Evolutionary conservation across 202 grass and related monocot genomes (phyloP), one percentile per base, ranked within the genome.

Genomic region (Schoenoplectus tabernaemontani): DNA sequence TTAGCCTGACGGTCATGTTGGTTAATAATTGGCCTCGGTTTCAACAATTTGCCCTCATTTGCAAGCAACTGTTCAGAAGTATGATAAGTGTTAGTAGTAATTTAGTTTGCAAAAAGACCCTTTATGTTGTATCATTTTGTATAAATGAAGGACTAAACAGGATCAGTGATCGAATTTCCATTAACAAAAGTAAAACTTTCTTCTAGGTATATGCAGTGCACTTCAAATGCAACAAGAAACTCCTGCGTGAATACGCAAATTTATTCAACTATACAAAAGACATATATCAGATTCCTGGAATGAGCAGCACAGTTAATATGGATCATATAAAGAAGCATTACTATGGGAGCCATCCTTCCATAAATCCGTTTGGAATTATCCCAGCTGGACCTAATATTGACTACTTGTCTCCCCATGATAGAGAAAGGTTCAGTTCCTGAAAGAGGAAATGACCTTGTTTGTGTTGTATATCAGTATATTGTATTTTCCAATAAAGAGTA

Each of bases 181-280:
- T 74, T 74, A 51, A 74, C 44, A 53, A 2, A 53, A 74, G 7
- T 74, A 33, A n/a, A 20, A 19, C 3, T 41, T 28, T 30, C 23
- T 4, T 24, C 8, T 65, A 97, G 94, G 91, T 97, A 16, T 97
- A 97, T 41, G 86, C 89, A 0, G 86, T 97, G 44, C 89, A 93
- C 60, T 97, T 97, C 89, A 93, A 97, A 72, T 97, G 91, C 81
- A 97, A 93, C 91, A 97, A 97, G 87, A 93, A 84, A 80, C 89
- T 90, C 6, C 24, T 97, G 77, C 85, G 78, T 42, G 94, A 97
- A 71, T 93, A 93, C 51, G 84, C 86, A 1, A 97, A 97, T 64
- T 38, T 97, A 58, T 93, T 93, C 84, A 97, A 97, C 30, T 97
- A 97, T 84, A 93, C 87, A 56, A 97, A 97, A 68, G 91, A 97